Base-by-base conservation (phyloP, 805 yeast species). In the Metschnikowia shivogae region DNA sequence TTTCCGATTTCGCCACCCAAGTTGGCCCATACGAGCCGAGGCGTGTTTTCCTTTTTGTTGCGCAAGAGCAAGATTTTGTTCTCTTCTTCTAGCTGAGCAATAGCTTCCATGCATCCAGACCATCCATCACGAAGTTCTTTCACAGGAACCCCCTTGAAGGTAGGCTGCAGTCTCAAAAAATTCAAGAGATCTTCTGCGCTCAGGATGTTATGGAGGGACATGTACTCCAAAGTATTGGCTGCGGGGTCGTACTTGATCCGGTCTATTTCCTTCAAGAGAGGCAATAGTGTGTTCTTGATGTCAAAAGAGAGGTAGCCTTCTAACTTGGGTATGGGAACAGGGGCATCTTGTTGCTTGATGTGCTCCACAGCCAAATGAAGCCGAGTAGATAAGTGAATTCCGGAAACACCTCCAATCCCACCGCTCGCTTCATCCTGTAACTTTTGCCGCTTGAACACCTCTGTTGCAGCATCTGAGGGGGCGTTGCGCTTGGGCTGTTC, bases 1-100 rank as follows among this genome's bases (percentile, higher is more conserved):
- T 73, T 66, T 22, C 81, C 82, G 49, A 85, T 67, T 34, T 84
- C 81, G 10, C 89, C 86, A 26, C 95, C 96, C 38, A 70, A 63
- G 56, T 89, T 88, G 17, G 92, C 82, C 98, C 98, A 93, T 11
- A 93, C 86, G 47, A 84, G 78, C 52, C 96, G 73, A n/a, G 99
- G 97, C 1, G 89, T 73, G 58, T 86, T 88, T 55, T 93, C 99
- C 71, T 93, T 95, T 59, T 92, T 89, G 24, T 95, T 89, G 46
- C 96, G 77, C 55, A 88, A 71, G 1, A 93, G 97, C 28, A 93
- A 72, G 31, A 92, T 80, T 57, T 86, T 84, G 46, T 84, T 78
- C 45, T 84, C 84, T 44, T 74, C 73, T 60, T 93, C 99, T 27
- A 93, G 70, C 55, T 85, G 83, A 39, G 82, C 81, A 22, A 93